Evolutionary conservation across 257 asterid genomes (phyloP).

Genomic region (Petrea volubilis): DNA sequence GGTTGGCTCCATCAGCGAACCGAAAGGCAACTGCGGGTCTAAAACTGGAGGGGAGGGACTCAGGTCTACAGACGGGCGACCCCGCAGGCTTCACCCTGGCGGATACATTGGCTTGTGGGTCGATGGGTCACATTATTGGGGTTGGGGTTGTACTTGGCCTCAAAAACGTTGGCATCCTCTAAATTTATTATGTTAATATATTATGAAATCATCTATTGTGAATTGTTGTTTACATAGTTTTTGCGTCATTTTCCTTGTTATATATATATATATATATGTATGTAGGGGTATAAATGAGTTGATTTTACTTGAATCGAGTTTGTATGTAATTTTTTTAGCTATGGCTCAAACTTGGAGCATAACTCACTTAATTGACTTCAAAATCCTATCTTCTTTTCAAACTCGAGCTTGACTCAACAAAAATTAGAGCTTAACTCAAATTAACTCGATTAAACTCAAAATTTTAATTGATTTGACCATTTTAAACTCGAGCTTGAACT

Average conservation of each 20-base stretch:
- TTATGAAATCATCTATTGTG: background rate
- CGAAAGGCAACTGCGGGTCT: constrained; percentile 87
- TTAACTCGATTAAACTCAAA: too few species aligned
- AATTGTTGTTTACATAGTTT: background rate
- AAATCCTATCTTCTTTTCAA: too few species aligned
- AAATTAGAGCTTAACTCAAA: too few species aligned
- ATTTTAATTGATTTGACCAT: too few species aligned
- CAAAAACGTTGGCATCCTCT: constrained; percentile 68
- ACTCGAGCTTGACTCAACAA: too few species aligned
- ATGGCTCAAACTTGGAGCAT: too few species aligned
- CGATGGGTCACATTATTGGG: constrained; percentile 87
- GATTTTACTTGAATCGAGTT: too few species aligned
- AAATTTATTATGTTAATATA: constrained; percentile 22
- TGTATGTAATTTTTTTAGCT: too few species aligned
- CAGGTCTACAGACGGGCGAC: constrained; percentile 94
- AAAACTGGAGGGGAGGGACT: constrained; percentile 75
- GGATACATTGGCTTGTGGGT: constrained; percentile 89
- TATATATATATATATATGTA: too few species aligned
- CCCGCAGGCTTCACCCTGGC: constrained; percentile 98
- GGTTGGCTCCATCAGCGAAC: constrained; percentile 95
- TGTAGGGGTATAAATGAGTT: too few species aligned
- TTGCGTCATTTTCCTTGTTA: background rate
- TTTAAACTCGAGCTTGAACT: too few species aligned
- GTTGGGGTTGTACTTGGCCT: constrained; percentile 98
- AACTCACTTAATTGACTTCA: too few species aligned